Evolutionary conservation across 345 rosid species (phyloP).

Genomic region (Passiflora organensis): DNA sequence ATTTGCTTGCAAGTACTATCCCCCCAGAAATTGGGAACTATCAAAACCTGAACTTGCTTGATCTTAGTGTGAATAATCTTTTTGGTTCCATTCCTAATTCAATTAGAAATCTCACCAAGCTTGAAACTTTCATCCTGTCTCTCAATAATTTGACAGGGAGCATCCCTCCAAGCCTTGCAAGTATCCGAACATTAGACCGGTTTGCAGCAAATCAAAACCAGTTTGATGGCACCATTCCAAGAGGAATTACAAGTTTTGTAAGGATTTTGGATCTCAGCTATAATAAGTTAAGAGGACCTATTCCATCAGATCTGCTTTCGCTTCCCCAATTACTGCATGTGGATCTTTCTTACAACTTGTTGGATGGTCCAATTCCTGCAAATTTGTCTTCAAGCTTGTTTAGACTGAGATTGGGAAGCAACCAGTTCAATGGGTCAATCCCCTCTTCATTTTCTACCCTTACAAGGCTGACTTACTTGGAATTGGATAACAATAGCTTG

Average conservation of each 20-base stretch:
- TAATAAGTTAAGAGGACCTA: slow-evolving; percentile 36
- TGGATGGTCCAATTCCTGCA: slow-evolving; percentile 45
- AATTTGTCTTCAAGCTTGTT: slow-evolving; percentile 37
- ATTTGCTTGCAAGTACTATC: slow-evolving; percentile 33
- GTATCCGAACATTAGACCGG: slow-evolving; percentile 35
- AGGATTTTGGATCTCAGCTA: slow-evolving; percentile 52
- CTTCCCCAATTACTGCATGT: slow-evolving; percentile 27
- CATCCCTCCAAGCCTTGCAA: slow-evolving; percentile 42
- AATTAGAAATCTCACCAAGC: slow-evolving; percentile 42
- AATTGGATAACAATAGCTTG: slow-evolving; percentile 61
- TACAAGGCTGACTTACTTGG: slow-evolving; percentile 46
- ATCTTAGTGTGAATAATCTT: slow-evolving; percentile 48
- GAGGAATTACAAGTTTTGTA: slow-evolving; percentile 42
- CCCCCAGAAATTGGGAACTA: slow-evolving; percentile 38
- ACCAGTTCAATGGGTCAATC: slow-evolving; percentile 33
- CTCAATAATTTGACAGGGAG: slow-evolving; percentile 36
- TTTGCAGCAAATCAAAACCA: slow-evolving; percentile 59
- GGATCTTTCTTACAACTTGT: slow-evolving; percentile 50
- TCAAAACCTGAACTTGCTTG: slow-evolving; percentile 36
- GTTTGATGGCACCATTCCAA: slow-evolving; percentile 46
- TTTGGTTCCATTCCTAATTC: slow-evolving; percentile 43
- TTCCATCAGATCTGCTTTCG: slow-evolving; percentile 47
- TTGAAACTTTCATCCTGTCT: slow-evolving; percentile 49
- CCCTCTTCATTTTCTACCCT: slow-evolving; percentile 29
- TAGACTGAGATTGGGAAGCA: slow-evolving; percentile 70